Evolutionary conservation across 1,139 yeast species (phyloP).

Genomic region (Zygoascus sp.): DNA sequence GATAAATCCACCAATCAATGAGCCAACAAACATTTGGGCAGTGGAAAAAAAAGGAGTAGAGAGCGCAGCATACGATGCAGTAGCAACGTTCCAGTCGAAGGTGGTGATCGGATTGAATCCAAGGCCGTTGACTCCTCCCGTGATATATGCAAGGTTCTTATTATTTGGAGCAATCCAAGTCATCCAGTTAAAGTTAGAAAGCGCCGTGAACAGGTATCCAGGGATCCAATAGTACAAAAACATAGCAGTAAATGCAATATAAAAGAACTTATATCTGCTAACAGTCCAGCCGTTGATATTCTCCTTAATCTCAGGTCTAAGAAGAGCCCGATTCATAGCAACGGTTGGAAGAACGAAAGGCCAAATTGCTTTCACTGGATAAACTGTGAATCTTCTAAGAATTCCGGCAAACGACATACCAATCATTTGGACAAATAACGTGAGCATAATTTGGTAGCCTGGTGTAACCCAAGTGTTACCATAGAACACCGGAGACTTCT

Average conservation of each 20-base stretch:
- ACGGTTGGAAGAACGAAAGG: slow-evolving; percentile 51
- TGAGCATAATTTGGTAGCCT: slow-evolving; percentile 49
- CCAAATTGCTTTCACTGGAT: slow-evolving; percentile 55
- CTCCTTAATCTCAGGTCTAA: slow-evolving; percentile 33
- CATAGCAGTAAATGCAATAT: slow-evolving; percentile 37
- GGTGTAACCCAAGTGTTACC: slow-evolving; percentile 42
- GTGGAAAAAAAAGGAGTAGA: slow-evolving; percentile 45
- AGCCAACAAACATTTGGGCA: slow-evolving; percentile 41
- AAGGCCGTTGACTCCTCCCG: slow-evolving; percentile 51
- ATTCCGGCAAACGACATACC: slow-evolving; percentile 64
- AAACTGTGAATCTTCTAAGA: slow-evolving; percentile 51
- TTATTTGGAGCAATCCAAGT: slow-evolving; percentile 59
- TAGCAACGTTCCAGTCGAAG: slow-evolving; percentile 49
- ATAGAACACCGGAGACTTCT: slow-evolving; percentile 33
- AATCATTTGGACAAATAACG: slow-evolving; percentile 50
- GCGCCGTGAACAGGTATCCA: slow-evolving; percentile 45
- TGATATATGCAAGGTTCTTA: slow-evolving; percentile 48
- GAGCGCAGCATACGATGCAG: slow-evolving; percentile 29
- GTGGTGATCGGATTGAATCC: slow-evolving; percentile 52
- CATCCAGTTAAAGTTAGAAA: slow-evolving; percentile 55
- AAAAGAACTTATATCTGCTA: slow-evolving; percentile 45
- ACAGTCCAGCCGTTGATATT: slow-evolving; percentile 49
- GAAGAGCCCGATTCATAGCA: slow-evolving; percentile 51
- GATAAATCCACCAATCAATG: slow-evolving; percentile 39
- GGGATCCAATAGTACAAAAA: slow-evolving; percentile 58